Percentiles rank a stretch among this genome's conserved stretches.
These are phyloP conservation scores for Lodderomyces jiufengensis DNA, from an alignment of 1,139 yeast genomes.

Conservation along the genomic window DNA sequence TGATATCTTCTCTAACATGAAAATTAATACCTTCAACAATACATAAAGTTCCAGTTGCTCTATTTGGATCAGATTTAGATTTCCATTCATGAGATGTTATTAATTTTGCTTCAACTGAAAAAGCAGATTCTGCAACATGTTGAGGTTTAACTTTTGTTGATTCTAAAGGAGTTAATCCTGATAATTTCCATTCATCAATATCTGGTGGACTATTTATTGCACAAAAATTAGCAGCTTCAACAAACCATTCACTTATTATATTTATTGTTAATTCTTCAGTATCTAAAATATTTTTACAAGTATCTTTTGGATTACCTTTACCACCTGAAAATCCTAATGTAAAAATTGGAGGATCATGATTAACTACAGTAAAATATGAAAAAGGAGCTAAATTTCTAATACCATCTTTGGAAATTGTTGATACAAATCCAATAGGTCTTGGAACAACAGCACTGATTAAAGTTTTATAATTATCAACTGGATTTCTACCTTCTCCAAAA, in stretches of 20 bases:
- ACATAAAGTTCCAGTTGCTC: slow-evolving; percentile 37
- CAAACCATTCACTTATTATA: slow-evolving; percentile 60
- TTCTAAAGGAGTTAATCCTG: slow-evolving; percentile 49
- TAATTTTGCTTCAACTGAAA: slow-evolving; percentile 55
- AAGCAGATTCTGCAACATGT: slow-evolving; percentile 60
- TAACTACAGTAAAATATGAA: slow-evolving; percentile 49
- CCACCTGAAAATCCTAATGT: slow-evolving; percentile 46
- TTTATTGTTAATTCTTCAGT: slow-evolving; percentile 57
- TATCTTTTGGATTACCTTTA: slow-evolving; percentile 43
- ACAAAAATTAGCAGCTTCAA: slow-evolving; percentile 60
- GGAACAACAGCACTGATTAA: slow-evolving; percentile 52
- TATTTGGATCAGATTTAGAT: slow-evolving; percentile 35
- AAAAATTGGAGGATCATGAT: slow-evolving; percentile 59
- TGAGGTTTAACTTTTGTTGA: slow-evolving; percentile 49
- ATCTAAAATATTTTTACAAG: slow-evolving; percentile 45
- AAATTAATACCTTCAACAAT: slow-evolving; percentile 56
- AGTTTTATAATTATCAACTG: slow-evolving; percentile 47
- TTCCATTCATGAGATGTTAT: slow-evolving; percentile 43
- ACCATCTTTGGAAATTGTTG: slow-evolving; percentile 45
- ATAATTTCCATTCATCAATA: slow-evolving; percentile 52
- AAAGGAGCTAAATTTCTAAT: slow-evolving; percentile 54
- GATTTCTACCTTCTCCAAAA: slow-evolving; percentile 35
- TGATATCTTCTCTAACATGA: slow-evolving; percentile 54
- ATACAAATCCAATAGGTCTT: slow-evolving; percentile 57
- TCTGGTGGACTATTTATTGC: slow-evolving; percentile 46